Base-by-base conservation (phyloP, 2,329 filamentous ascomycete species). In the Colletotrichum acutatum region DNA sequence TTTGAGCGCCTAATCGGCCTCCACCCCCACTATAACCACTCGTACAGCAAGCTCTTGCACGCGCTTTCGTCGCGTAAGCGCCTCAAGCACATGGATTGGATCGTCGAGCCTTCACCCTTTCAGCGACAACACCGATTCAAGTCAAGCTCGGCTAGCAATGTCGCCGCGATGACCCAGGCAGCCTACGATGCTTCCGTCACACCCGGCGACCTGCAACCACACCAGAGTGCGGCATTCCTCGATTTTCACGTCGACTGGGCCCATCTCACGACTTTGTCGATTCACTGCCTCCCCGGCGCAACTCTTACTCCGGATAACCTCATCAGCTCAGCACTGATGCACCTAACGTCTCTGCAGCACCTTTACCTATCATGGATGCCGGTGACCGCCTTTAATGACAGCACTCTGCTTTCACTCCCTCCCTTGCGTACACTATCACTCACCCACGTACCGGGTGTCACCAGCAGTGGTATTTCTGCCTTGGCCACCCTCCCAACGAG, bases 291-390 rank as follows among this genome's bases (percentile, higher is more conserved):
- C 9, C 86, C 88, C 0, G 89, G 88, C 1, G 88, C 88, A 1
- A 87, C 85, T 1, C 79, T 91, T 5, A 85, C 87, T 0, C 87
- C 90, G 0, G 82, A 85, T n/a, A 84, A 83, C 3, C 83, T 91
- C 2, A 83, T 92, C 34, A 83, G 84, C 4, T 84, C 85, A 59
- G 85, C 88, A 0, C 80, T 91, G 32, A 81, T 82, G 26, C 82
- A 81, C 24, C 83, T 92, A 34, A 88, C 90, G 0, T 84, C 85
- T 0, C 85, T 93, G 26, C 84, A 89, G 75, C 86, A 89, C 72
- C 83, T 93, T n/a, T 85, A 91, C 76, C 81, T 93, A 19, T 91
- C 89, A 24, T 85, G 86, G 65, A 82, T 92, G 2, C 86, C 90
- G 0, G 79, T 83, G 6, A 84, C 84, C n/a, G 84, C 88, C 24